A percentile compares a stretch with the other conserved stretches of the same genome.
These are phyloP conservation scores for Tolypocladium album DNA, from an alignment of 2,329 filamentous ascomycete genomes.

Conservation along the genomic window DNA sequence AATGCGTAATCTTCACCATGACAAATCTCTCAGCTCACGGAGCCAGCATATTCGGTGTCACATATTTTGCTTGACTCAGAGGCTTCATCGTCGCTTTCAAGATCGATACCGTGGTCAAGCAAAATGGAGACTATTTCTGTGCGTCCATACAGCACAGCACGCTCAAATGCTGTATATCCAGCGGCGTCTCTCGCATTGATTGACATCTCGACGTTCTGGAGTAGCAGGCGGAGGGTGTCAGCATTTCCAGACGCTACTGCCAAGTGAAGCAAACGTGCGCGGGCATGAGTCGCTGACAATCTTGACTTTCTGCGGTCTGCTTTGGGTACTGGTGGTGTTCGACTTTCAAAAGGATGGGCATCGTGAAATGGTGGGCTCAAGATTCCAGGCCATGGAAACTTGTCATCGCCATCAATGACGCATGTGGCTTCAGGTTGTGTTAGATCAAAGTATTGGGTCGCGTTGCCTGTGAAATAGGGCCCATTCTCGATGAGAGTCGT, in stretches of 20 bases:
- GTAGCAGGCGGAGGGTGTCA: neutral
- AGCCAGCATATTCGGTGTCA: neutral
- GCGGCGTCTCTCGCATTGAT: neutral
- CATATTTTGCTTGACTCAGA: neutral
- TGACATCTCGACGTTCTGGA: neutral
- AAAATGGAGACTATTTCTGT: neutral
- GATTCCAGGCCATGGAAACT: too few species aligned
- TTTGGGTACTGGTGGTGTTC: neutral
- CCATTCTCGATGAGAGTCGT: too few species aligned
- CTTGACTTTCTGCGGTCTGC: neutral
- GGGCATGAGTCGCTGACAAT: neutral
- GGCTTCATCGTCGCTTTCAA: neutral
- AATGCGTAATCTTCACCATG: too few species aligned
- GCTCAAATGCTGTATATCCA: neutral
- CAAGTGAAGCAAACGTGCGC: neutral
- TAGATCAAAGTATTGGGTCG: too few species aligned
- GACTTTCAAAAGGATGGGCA: neutral
- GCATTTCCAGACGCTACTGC: neutral
- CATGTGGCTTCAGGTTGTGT: too few species aligned
- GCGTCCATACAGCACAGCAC: neutral
- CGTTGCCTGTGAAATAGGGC: too few species aligned
- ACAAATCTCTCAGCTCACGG: neutral
- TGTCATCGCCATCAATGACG: too few species aligned
- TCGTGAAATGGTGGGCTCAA: neutral
- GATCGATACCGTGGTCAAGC: neutral